Evolutionary conservation across 306 rosid species (phyloP).

Genomic region (Heteromeles arbutifolia): DNA sequence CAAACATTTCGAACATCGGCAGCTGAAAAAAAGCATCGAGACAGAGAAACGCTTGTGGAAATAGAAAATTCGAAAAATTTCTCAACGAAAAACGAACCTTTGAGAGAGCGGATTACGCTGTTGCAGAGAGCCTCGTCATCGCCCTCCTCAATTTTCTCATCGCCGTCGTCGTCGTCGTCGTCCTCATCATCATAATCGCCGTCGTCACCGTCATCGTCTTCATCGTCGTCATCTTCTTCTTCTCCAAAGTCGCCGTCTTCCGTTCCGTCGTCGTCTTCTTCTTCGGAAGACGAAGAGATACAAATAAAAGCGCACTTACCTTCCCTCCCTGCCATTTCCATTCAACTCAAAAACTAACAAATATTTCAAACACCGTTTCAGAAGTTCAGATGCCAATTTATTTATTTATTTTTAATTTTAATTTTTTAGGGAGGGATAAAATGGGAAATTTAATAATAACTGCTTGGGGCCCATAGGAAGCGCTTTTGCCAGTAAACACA

Average conservation of each 20-base stretch:
- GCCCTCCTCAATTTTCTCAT: constrained; percentile 8
- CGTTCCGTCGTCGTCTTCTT: not conserved
- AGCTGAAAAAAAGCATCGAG: not conserved
- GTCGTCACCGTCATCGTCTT: not conserved
- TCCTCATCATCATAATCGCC: not conserved
- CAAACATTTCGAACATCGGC: not conserved
- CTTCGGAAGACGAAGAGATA: constrained; percentile 33
- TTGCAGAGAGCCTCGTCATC: constrained; percentile 38
- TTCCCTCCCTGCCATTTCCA: constrained; percentile 26
- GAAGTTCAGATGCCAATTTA: not conserved
- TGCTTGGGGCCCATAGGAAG: not conserved
- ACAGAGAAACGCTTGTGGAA: not conserved
- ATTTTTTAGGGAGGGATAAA: not conserved
- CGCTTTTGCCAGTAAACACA: not conserved
- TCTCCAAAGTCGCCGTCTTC: not conserved
- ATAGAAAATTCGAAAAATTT: not conserved
- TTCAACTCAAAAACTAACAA: not conserved
- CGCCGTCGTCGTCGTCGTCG: not conserved
- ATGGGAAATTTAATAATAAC: not conserved
- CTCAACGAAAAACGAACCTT: constrained; percentile 28
- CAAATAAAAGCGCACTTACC: constrained; percentile 24
- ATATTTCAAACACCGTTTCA: not conserved
- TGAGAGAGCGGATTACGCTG: constrained; percentile 38
- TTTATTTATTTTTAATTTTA: fast-evolving
- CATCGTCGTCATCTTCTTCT: not conserved